Evolutionary conservation across 2,329 filamentous ascomycete genomes (phyloP).

Genomic region (Fusarium paranaense): DNA sequence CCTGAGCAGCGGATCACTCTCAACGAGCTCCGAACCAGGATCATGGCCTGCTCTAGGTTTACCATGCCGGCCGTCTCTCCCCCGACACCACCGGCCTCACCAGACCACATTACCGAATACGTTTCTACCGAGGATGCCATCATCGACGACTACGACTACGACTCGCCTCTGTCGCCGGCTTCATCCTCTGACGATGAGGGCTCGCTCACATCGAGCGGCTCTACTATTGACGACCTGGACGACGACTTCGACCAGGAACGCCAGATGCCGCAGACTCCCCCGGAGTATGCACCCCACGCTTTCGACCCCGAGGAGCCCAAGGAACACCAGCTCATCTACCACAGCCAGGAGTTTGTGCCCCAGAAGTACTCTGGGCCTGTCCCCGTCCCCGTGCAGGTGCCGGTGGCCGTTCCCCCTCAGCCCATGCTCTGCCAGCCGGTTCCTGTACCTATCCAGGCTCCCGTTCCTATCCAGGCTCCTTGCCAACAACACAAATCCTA

Average conservation of each 20-base stretch:
- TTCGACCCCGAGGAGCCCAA: slow-evolving; percentile 61
- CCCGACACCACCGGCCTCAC: slow-evolving; percentile 56
- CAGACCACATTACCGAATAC: slow-evolving; percentile 58
- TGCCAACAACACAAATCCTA: slow-evolving; percentile 61
- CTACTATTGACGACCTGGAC: slow-evolving; percentile 64
- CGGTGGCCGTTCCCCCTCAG: slow-evolving; percentile 41
- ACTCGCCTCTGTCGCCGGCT: slow-evolving; percentile 62
- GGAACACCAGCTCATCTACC: slow-evolving; percentile 53
- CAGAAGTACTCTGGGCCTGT: slow-evolving; percentile 59
- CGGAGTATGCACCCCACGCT: slow-evolving; percentile 56
- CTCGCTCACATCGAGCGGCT: slow-evolving; percentile 66
- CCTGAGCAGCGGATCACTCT: slow-evolving; percentile 86
- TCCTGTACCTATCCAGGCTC: slow-evolving; percentile 48
- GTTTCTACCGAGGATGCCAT: slow-evolving; percentile 61
- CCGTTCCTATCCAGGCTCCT: slow-evolving; percentile 51
- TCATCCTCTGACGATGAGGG: slow-evolving; percentile 68
- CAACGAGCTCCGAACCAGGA: slow-evolving; percentile 80
- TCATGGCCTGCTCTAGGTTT: slow-evolving; percentile 81
- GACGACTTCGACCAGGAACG: slow-evolving; percentile 62
- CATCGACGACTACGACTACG: slow-evolving; percentile 57
- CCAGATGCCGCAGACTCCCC: slow-evolving; percentile 50
- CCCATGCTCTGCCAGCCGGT: slow-evolving; percentile 48
- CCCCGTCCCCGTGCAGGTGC: slow-evolving; percentile 45
- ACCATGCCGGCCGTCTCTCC: slow-evolving; percentile 62
- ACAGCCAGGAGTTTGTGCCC: slow-evolving; percentile 59